Conservation (phyloP, 108 stramenopile genomes). For the Cyclotella baltica region DNA sequence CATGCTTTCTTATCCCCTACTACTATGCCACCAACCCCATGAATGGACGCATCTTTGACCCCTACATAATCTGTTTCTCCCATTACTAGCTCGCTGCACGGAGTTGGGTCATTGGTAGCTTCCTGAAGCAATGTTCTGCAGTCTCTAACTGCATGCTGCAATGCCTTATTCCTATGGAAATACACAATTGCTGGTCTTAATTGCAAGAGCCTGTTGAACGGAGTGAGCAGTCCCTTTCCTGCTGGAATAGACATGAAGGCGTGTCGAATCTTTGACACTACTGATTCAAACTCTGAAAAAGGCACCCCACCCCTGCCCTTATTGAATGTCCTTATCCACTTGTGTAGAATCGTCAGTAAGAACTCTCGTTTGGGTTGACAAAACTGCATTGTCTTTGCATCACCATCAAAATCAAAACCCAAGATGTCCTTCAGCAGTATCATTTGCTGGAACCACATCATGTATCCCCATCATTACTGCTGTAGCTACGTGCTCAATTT, state of each 20-base stretch:
- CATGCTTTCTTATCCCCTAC: background rate
- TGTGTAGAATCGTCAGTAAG: background rate
- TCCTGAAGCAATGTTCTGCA: background rate
- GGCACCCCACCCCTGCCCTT: background rate
- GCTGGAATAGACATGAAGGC: background rate
- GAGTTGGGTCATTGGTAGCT: background rate
- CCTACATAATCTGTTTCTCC: conserved; percentile 21
- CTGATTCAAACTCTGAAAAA: background rate
- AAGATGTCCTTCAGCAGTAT: background rate
- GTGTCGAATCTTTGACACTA: background rate
- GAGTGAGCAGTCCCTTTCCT: background rate
- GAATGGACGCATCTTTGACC: conserved; percentile 24
- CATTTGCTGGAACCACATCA: background rate
- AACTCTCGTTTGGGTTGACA: background rate
- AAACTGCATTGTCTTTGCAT: background rate
- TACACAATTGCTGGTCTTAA: background rate
- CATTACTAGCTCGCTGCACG: background rate
- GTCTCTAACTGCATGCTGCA: background rate
- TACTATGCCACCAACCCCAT: conserved; percentile 23
- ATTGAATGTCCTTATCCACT: background rate
- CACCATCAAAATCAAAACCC: background rate
- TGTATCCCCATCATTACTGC: background rate
- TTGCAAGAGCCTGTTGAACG: background rate
- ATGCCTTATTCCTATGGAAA: background rate
- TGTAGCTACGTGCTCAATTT: background rate